Conservation (phyloP, 148 eudicot species). For the Suaeda aralocaspica region DNA sequence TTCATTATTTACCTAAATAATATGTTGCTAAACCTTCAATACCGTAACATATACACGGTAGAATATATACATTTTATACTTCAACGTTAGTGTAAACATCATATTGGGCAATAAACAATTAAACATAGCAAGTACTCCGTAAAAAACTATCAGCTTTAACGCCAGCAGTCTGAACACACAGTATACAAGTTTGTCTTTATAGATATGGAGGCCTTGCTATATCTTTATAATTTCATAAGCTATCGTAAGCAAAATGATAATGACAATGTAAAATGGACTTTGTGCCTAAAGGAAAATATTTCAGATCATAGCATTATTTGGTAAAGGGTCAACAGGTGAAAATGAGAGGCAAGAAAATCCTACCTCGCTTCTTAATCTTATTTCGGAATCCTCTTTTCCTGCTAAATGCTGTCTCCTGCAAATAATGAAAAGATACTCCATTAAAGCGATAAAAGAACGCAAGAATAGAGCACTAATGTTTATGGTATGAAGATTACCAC, state of each 20-base stretch:
- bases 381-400: slow-evolving; percentile 93
- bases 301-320: background rate
- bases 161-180: background rate
- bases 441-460: background rate
- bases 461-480: background rate
- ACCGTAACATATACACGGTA: too few species aligned
- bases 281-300: background rate
- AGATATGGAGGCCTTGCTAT: background rate
- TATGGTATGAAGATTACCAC: slow-evolving; percentile 47
- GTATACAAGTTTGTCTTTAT: background rate
- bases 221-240: background rate
- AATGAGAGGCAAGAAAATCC: slow-evolving; percentile 1
- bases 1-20: too few species aligned
- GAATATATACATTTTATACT: too few species aligned
- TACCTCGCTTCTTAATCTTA: slow-evolving; percentile 81
- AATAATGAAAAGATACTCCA: slow-evolving; percentile 2
- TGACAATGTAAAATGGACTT: background rate
- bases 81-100: too few species aligned
- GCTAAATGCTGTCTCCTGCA: slow-evolving; percentile 97
- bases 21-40: too few species aligned
- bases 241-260: background rate
- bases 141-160: background rate
- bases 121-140: too few species aligned
- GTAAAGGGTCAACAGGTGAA: background rate
- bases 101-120: too few species aligned